Base-by-base conservation (phyloP, 805 yeast species). In the Sugiyamaella mastotermitis region DNA sequence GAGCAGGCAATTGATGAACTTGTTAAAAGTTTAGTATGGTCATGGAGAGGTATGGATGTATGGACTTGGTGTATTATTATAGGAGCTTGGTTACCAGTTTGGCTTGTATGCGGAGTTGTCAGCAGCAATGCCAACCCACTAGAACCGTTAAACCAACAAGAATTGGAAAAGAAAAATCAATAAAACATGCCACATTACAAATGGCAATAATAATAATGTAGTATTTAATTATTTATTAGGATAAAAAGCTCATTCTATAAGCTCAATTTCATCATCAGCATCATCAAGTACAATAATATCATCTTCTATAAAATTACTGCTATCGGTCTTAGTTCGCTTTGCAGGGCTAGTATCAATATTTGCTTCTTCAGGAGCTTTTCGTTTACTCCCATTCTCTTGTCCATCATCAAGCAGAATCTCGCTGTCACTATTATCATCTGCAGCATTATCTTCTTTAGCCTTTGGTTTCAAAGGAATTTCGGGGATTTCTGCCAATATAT, bases 31-130 rank as follows among this genome's bases (percentile, higher is more conserved):
- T 62, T 87, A 11, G 56, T 79, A 8, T 65, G 72, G 19, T 76
- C 85, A 3, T 84, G 88, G 81, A 53, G 65, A 18, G 74, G 78
- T 26, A 61, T 83, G 40, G 82, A 81, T 40, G 79, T 83, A 42
- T 86, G 95, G 90, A 83, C 95, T 0, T 86, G 95, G 88, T 70
- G 75, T 40, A 72, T 83, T 17, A 55, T 87, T 1, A 66, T 77
- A 28, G 62, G 80, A 29, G 83, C 86, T 0, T 87, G 95, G 95
- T 57, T 79, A 26, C 94, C 97, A 3, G 70, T 78, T 4, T 90
- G 97, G 97, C 31, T 77, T 3, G 50, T 63, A 9, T 38, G 46
- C 3, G 29, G 47, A 11, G 29, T 47, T 16, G 49, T 49, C 9
- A 22, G 31, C 15, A n/a, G n/a, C n/a, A n/a, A n/a, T n/a, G n/a